Evolutionary conservation across 345 rosid species (phyloP), one percentile per base, ranked within the genome.

Genomic region (Excoecaria agallocha): DNA sequence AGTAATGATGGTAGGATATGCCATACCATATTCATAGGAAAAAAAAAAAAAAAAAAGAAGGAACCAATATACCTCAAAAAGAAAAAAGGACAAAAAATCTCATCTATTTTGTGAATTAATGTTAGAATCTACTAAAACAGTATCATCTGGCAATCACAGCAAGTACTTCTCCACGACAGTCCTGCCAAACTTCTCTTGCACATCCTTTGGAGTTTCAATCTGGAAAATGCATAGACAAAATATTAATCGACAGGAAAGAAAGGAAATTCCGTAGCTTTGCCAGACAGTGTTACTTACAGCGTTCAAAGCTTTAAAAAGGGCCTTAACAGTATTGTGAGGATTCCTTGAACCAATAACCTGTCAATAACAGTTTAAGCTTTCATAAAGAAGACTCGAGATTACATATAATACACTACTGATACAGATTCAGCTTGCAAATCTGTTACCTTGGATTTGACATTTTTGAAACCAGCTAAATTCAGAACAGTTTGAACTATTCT

Each of bases 301-400:
- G 86, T 95, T 93, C 73, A 95, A 84, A 73, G 98, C 98, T 81
- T 90, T 89, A 81, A 93, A 90, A 56, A 95, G 79, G 50, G 98
- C 99, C 84, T 93, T 93, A 15, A 95, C 96, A 0, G 96, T 93
- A 83, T 95, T 95, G 80, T 93, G 87, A 74, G 98, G 90, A 81
- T 95, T 95, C 81, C 99, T 91, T 12, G 99, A 95, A 77, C 98
- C 98, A 65, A 95, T 70, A 62, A 95, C 96, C 98, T 95, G 77
- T 13, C 49, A 76, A 62, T n/a, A 25, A 73, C 48, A 52, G 57
- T 54, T 19, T 41, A 10, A 66, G 71, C 65, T 69, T 43, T 77
- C 58, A 50, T 77, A 20, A 41, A 41, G 30, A 30, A 51, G 62
- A 65, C 37, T n/a, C 20, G 9, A 43, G 8, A 54, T 64, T 19